phyloP scores from a whole-genome alignment of 2,329 filamentous ascomycete genomes.

The Aureobasidium namibiae region DNA sequence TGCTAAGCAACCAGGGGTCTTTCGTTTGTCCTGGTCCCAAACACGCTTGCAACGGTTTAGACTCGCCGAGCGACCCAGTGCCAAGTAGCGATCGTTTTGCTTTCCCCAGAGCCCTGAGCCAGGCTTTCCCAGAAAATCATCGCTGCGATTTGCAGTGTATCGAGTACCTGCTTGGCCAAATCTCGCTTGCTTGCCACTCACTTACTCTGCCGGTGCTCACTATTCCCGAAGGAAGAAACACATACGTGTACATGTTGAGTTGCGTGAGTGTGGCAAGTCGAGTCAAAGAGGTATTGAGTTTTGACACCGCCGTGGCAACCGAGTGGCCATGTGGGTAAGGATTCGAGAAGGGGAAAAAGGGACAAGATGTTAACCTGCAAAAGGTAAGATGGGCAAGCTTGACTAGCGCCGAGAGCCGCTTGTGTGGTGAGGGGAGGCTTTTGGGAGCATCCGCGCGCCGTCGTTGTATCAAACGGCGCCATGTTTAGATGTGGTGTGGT shows the following conservation, averaged over 20 bases:
- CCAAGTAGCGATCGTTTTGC: background rate
- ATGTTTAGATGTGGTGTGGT: slow-evolving; percentile 6
- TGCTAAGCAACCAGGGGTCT: slow-evolving; percentile 3
- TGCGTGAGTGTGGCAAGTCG: background rate
- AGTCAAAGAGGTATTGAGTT: background rate
- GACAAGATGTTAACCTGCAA: slow-evolving; percentile 1
- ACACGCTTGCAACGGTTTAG: slow-evolving; percentile 1
- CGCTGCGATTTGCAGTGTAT: too few species aligned
- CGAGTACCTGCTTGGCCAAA: background rate
- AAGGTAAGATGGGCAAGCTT: background rate
- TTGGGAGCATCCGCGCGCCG: slow-evolving; percentile 3
- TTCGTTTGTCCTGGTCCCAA: background rate
- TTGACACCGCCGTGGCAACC: slow-evolving; percentile 1
- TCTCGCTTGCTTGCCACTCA: slow-evolving; percentile 3
- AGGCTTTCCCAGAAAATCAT: background rate
- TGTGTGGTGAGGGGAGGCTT: background rate
- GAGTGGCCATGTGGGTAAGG: background rate
- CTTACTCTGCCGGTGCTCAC: too few species aligned
- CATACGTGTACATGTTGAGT: too few species aligned
- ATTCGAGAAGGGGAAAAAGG: background rate
- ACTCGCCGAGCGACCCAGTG: background rate
- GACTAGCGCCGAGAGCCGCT: background rate
- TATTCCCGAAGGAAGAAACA: too few species aligned
- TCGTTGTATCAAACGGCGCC: slow-evolving; percentile 11
- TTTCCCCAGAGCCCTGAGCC: background rate